A percentile compares a stretch with the other conserved stretches of the same genome.
These are phyloP conservation scores for Sanguinoderma infundibulare DNA, from an alignment of 1,284 basidiomycete species.

Conservation along the genomic window DNA sequence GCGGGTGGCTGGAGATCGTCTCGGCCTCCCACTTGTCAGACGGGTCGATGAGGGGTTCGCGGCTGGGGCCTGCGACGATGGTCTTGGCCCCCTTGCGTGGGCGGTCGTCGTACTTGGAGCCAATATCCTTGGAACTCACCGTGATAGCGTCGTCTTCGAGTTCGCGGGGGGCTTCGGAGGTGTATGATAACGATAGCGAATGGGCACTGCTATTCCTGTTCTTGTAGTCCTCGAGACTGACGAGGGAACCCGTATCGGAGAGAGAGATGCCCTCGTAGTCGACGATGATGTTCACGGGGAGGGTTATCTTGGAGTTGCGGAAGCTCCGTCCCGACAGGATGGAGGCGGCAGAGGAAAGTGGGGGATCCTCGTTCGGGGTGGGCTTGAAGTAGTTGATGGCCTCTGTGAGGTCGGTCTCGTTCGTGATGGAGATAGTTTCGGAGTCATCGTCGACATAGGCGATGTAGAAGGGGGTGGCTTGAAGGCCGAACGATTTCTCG, in stretches of 20 bases:
- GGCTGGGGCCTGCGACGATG: slow-evolving; percentile 31
- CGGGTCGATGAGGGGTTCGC: slow-evolving; percentile 28
- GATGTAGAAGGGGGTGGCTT: slow-evolving; percentile 41
- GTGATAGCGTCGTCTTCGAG: slow-evolving; percentile 74
- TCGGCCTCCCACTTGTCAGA: slow-evolving; percentile 24
- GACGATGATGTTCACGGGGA: slow-evolving; percentile 76
- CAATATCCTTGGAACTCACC: slow-evolving; percentile 70
- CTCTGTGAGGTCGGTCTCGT: slow-evolving; percentile 79
- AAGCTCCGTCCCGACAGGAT: slow-evolving; percentile 76
- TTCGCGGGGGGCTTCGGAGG: slow-evolving; percentile 40
- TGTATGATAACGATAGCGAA: slow-evolving; percentile 57
- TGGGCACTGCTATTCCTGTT: slow-evolving; percentile 64
- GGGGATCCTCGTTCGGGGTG: slow-evolving; percentile 63
- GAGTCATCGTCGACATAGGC: slow-evolving; percentile 89
- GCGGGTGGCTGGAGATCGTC: slow-evolving; percentile 26
- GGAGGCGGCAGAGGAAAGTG: slow-evolving; percentile 71
- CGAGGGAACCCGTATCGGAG: slow-evolving; percentile 83
- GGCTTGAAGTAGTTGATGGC: slow-evolving; percentile 86
- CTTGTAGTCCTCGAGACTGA: slow-evolving; percentile 74
- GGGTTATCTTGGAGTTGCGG: slow-evolving; percentile 69
- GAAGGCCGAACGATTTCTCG: slow-evolving; percentile 17
- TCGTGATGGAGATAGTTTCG: slow-evolving; percentile 70
- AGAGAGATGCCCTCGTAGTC: slow-evolving; percentile 92
- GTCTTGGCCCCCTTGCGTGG: slow-evolving; percentile 31
- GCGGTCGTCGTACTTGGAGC: slow-evolving; percentile 35